Evolutionary conservation across 2,329 filamentous ascomycete genomes (phyloP), one percentile per base, ranked within the genome.

Genomic region (Ophiostoma ulmi): DNA sequence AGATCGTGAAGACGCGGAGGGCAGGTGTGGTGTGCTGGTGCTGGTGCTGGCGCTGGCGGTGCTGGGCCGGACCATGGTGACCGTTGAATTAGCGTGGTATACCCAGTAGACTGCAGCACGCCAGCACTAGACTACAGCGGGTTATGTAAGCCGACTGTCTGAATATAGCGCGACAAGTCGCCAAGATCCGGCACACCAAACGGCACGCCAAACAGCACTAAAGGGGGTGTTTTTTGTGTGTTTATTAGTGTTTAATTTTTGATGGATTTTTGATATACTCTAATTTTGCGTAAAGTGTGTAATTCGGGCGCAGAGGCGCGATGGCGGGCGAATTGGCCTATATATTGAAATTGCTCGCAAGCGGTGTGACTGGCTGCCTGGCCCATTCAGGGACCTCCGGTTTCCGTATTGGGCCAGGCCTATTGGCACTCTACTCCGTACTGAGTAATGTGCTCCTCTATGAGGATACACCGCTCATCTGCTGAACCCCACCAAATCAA

Each of bases 151-250:
- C 26, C 13, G 14, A 35, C 26, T 35, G 58, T 14, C 58, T 8
- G 44, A 52, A 52, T 20, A 52, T 35, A 63, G 58, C 58, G 26
- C 58, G 10, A 63, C 44, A 35, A 35, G 58, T 63, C 26, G 20
- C 58, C 58, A 36, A 63, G 58, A 35, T 35, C 58, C 58, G 35
- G 58, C 58, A 63, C 58, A 63, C 58, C 8, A 63, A 63, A 63
- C 58, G 31, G 58, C 58, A 35, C 58, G 20, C 6, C 31, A 31
- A 31, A 31, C 31, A 31, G 31, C 31, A 31, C 31, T n/a, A 3
- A 31, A 31, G 6, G 5, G 13, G 13, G 2, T 35, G 17, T 26
- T 26, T 22, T 6, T 55, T 10, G 52, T 7, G n/a, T 22, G 52
- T 55, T 11, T 55, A 6, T 48, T 48, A 1, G 44, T 48, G 14